Evolutionary conservation across 169 alveolate species (phyloP), one percentile per base, ranked within the genome.

Genomic region (Plasmodium malariae): DNA sequence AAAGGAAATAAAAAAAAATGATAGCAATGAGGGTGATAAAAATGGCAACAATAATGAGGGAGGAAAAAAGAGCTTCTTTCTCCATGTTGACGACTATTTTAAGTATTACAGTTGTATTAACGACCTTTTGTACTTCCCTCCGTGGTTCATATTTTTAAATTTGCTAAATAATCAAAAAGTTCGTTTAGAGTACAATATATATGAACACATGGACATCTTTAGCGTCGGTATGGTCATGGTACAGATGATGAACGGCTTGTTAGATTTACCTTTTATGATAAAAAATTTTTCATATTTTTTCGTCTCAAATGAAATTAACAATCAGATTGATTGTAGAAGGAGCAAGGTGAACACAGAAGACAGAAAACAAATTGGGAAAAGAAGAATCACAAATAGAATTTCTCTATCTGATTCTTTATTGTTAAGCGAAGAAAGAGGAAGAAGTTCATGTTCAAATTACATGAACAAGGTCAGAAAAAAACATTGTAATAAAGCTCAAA

Each of bases 121-220:
- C 4, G 49, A 80, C 24, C 12, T 70, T 3, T 43, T 80, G 34
- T 80, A 65, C 17, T 37, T 17, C 17, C 37, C 48, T 21, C 90
- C 90, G 0, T 63, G 45, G n/a, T 40, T 80, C 7, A 5, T 80
- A 9, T 40, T 80, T 57, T 34, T 49, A 21, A 59, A 65, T 30
- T 37, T 80, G 21, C 11, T 40, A n/a, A n/a, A 49, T 2, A 69
- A 43, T 9, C 45, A 80, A 67, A 80, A 48, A 26, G 28, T 17
- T 4, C 9, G 37, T 0, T 11, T 57, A 14, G 49, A 4, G 11
- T 59, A 51, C 49, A 72, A 65, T 19, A 12, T 80, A 11, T 65
- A 34, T 40, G 65, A 63, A 21, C 90, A 80, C 30, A 69, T 80
- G 6, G 90, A 80, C 40, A n/a, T 80, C n/a, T 80, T 80, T 40